phyloP scores from a whole-genome alignment of 352 stramenopile species.

The Globisporangium cylindrosporum region DNA sequence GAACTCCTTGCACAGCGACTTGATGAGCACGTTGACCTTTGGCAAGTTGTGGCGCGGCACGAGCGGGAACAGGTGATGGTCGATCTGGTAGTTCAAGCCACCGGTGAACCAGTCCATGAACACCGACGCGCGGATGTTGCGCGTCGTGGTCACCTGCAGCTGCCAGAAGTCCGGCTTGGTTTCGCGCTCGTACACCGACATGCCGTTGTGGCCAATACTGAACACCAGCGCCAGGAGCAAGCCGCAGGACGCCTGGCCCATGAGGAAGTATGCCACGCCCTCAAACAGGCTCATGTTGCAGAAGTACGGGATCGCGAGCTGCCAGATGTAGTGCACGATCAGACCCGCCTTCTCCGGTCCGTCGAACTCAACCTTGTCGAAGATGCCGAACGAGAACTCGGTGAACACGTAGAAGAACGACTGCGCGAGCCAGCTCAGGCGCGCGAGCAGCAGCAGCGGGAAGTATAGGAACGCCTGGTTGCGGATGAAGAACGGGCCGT shows the following conservation, averaged over 20 bases:
- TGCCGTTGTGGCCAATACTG: conserved; percentile 98
- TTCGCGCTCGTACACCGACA: conserved; percentile 96
- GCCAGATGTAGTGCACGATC: conserved; percentile 91
- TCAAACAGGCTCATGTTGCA: conserved; percentile 68
- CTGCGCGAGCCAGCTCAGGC: conserved; percentile 96
- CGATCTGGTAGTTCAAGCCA: conserved; percentile 98
- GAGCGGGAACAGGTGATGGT: conserved; percentile 98
- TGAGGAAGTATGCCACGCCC: conserved; percentile 78
- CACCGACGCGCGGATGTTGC: conserved; percentile 93
- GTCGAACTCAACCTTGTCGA: conserved; percentile 89
- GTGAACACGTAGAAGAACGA: conserved; percentile 95
- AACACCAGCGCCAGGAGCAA: conserved; percentile 96
- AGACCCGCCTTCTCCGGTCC: conserved; percentile 71
- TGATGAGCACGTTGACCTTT: conserved; percentile 93
- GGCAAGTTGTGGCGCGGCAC: conserved; percentile 95
- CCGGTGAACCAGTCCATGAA: conserved; percentile 99
- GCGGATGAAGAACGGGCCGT: conserved; percentile 89
- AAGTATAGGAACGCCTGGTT: conserved; percentile 97
- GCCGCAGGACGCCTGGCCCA: conserved; percentile 90
- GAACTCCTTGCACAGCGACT: conserved; percentile 97
- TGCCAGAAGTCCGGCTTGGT: conserved; percentile 97
- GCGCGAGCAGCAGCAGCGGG: conserved; percentile 95
- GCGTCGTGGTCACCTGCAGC: conserved; percentile 97
- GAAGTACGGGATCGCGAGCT: conserved; percentile 75
- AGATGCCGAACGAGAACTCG: conserved; percentile 74